Conservation (phyloP, 805 yeast genomes). For the Yarrowia sp. region DNA sequence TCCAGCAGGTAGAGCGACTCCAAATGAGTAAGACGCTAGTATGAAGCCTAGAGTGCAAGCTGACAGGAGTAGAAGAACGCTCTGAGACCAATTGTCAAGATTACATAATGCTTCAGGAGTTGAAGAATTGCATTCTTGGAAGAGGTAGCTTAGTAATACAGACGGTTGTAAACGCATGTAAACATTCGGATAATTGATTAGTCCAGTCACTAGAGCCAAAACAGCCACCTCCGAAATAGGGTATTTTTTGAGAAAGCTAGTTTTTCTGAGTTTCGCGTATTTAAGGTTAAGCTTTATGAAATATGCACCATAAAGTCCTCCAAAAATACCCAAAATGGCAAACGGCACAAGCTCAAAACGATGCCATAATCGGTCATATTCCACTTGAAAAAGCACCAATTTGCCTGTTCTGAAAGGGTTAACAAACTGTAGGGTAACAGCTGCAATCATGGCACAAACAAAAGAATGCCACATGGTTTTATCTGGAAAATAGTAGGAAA, state of each 20-base stretch:
- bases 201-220: conserved; percentile 51
- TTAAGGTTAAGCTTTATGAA: conserved; percentile 50
- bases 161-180: conserved; percentile 56
- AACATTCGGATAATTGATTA: conserved; percentile 55
- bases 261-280: conserved; percentile 41
- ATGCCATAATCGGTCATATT: conserved; percentile 70
- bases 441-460: conserved; percentile 72
- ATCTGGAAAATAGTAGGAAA: conserved; percentile 61
- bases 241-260: conserved; percentile 28
- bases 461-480: conserved; percentile 80
- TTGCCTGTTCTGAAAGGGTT: conserved; percentile 52
- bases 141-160: conserved; percentile 57
- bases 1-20: conserved; percentile 59
- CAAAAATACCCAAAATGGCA: conserved; percentile 62
- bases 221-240: conserved; percentile 49
- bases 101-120: conserved; percentile 37
- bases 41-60: conserved; percentile 53
- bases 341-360: conserved; percentile 70
- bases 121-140: conserved; percentile 59
- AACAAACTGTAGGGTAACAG: conserved; percentile 53
- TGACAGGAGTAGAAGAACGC: conserved; percentile 39
- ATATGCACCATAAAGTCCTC: conserved; percentile 63
- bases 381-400: conserved; percentile 64
- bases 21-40: conserved; percentile 66
- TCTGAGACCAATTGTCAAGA: conserved; percentile 30